These are phyloP conservation scores for Salisapilia sapeloensis DNA, from an alignment of 352 stramenopile genomes.

Conservation along the genomic window DNA sequence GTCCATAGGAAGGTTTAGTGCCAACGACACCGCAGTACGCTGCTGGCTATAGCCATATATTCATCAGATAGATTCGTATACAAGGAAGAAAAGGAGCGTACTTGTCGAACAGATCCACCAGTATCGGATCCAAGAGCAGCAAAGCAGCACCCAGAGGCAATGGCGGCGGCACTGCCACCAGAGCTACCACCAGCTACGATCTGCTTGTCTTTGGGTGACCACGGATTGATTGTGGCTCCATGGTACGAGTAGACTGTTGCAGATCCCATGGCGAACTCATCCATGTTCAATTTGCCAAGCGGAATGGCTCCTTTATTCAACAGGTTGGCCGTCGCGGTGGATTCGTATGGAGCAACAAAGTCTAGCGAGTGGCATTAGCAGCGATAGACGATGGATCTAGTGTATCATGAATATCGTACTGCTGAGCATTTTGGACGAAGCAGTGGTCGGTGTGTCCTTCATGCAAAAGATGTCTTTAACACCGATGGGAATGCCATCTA, in stretches of 20 bases:
- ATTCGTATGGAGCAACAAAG: conserved; percentile 85
- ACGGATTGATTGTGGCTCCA: conserved; percentile 80
- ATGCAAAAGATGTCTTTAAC: conserved; percentile 95
- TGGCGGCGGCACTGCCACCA: conserved; percentile 85
- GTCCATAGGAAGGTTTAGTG: conserved; percentile 95
- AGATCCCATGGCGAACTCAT: conserved; percentile 98
- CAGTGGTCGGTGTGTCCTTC: conserved; percentile 74
- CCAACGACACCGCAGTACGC: conserved; percentile 93
- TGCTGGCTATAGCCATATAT: conserved; percentile 44
- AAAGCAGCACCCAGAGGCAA: conserved; percentile 84
- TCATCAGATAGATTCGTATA: background rate
- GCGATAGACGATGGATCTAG: background rate
- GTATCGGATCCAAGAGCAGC: conserved; percentile 95
- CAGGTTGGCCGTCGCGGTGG: conserved; percentile 69
- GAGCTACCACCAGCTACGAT: conserved; percentile 87
- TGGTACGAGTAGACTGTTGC: conserved; percentile 84
- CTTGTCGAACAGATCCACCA: conserved; percentile 89
- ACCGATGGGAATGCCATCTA: conserved; percentile 92
- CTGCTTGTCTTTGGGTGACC: conserved; percentile 36
- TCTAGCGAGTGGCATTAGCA: conserved; percentile 6
- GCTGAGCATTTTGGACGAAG: conserved; percentile 81
- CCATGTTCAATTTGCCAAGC: conserved; percentile 95
- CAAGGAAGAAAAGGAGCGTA: background rate
- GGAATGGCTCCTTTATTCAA: conserved; percentile 82
- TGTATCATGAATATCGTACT: conserved; percentile 4